Conservation (phyloP, 2,329 filamentous ascomycete genomes). For the Ascochyta pisi region DNA sequence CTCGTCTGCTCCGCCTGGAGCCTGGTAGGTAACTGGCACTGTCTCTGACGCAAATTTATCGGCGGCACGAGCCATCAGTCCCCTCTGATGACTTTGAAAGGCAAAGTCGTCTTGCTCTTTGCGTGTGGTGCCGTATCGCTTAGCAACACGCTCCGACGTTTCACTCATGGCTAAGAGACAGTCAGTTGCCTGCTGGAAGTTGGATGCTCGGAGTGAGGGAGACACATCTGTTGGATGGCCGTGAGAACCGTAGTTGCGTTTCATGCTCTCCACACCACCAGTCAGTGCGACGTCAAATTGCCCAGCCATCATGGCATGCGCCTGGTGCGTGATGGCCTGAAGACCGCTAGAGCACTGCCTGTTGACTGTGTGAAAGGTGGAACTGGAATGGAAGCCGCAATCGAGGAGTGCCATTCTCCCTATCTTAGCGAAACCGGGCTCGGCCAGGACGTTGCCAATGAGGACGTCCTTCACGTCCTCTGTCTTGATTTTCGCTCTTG, state of each 20-base stretch:
- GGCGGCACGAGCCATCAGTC: constrained; percentile 85
- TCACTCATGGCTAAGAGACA: constrained; percentile 98
- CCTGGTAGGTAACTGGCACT: constrained; percentile 78
- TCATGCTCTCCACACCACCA: constrained; percentile 89
- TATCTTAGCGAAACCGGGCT: constrained; percentile 87
- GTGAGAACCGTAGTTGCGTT: constrained; percentile 80
- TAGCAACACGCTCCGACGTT: constrained; percentile 93
- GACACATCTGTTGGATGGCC: constrained; percentile 72
- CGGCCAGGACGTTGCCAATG: constrained; percentile 78
- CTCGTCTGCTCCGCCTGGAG: constrained; percentile 74
- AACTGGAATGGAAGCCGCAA: constrained; percentile 90
- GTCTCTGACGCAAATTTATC: constrained; percentile 95
- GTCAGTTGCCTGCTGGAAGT: constrained; percentile 78
- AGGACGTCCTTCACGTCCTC: constrained; percentile 38
- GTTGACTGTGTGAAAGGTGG: constrained; percentile 81
- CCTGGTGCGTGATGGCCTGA: constrained; percentile 92
- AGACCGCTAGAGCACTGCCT: constrained; percentile 97
- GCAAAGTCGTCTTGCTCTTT: constrained; percentile 85
- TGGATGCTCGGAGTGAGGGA: constrained; percentile 76
- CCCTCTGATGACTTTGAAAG: constrained; percentile 83
- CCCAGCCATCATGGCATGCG: constrained; percentile 79
- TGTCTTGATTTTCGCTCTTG: constrained; percentile 30
- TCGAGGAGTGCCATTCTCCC: constrained; percentile 85
- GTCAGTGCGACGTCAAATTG: constrained; percentile 88
- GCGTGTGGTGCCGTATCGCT: constrained; percentile 82